phyloP scores from a whole-genome alignment of 2,329 filamentous ascomycete genomes.

The Didymella keratinophila region DNA sequence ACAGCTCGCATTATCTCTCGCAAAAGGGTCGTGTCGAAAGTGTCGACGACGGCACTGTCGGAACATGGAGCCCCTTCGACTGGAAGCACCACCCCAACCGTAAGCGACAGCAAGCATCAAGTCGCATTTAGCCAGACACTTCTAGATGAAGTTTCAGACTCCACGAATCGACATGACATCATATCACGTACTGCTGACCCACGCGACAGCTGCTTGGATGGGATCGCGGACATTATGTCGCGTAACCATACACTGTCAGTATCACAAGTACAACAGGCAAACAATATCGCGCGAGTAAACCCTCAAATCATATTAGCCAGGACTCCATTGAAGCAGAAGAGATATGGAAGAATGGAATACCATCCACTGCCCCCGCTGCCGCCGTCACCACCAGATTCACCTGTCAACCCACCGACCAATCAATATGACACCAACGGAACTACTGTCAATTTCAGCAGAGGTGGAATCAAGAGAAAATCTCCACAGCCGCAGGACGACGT shows the following conservation, averaged over 20 bases:
- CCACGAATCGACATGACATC: slow-evolving; percentile 23
- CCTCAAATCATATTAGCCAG: background rate
- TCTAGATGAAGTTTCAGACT: background rate
- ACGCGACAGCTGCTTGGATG: slow-evolving; percentile 25
- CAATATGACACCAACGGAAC: background rate
- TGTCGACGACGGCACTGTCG: background rate
- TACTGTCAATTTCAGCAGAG: slow-evolving; percentile 10
- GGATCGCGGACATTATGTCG: slow-evolving; percentile 6
- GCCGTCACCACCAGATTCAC: slow-evolving; percentile 1
- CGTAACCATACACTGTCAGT: slow-evolving; percentile 29
- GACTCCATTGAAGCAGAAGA: slow-evolving; percentile 5
- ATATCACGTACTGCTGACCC: slow-evolving; percentile 24
- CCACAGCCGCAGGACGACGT: background rate
- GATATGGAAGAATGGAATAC: slow-evolving; percentile 4
- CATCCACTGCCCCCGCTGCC: slow-evolving; percentile 27
- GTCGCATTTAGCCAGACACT: background rate
- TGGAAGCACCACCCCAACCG: slow-evolving; percentile 5
- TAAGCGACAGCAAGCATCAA: slow-evolving; percentile 9
- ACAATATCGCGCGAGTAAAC: background rate
- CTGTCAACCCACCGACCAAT: background rate
- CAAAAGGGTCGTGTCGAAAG: background rate
- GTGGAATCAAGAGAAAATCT: background rate
- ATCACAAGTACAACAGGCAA: slow-evolving; percentile 25
- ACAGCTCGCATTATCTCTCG: slow-evolving; percentile 10
- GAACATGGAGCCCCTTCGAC: background rate